Percentiles rank a stretch among this genome's conserved stretches.
These are phyloP conservation scores for Pleurotus sapidus DNA, from an alignment of 768 basidiomycete genomes.

Conservation along the genomic window DNA sequence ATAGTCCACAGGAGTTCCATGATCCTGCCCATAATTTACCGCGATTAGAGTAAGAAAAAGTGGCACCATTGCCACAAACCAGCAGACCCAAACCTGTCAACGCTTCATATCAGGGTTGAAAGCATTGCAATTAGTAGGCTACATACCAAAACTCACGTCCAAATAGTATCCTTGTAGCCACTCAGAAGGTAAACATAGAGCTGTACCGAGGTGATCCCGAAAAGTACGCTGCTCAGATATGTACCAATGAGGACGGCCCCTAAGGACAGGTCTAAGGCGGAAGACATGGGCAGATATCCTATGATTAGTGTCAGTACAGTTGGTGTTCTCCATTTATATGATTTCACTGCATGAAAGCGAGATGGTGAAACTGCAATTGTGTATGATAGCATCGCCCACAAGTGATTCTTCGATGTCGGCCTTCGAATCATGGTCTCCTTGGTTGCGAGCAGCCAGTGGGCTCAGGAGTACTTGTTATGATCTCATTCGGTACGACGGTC, in stretches of 20 bases:
- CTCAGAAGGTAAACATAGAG: neutral
- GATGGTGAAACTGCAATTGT: too few relatives aligned
- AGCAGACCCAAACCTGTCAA: neutral
- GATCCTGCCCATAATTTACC: neutral
- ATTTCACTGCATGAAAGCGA: neutral
- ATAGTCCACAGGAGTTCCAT: slow-evolving; percentile 1
- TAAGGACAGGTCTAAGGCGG: neutral
- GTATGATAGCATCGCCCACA: too few relatives aligned
- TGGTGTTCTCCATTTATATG: neutral
- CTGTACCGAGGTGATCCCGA: neutral
- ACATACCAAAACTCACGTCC: neutral
- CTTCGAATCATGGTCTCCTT: too few relatives aligned
- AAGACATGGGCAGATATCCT: neutral
- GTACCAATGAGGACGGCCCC: neutral
- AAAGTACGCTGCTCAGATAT: neutral
- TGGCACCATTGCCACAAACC: neutral
- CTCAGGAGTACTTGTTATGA: too few relatives aligned
- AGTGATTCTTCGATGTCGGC: too few relatives aligned
- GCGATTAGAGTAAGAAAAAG: too few relatives aligned
- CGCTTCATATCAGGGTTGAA: neutral
- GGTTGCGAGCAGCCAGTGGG: too few relatives aligned
- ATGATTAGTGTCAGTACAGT: neutral
- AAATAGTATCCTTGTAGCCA: neutral
- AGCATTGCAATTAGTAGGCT: neutral
- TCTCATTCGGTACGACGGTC: too few relatives aligned